Base-by-base conservation (phyloP, 768 basidiomycete genomes). In the Leucogyrophana mollusca region DNA sequence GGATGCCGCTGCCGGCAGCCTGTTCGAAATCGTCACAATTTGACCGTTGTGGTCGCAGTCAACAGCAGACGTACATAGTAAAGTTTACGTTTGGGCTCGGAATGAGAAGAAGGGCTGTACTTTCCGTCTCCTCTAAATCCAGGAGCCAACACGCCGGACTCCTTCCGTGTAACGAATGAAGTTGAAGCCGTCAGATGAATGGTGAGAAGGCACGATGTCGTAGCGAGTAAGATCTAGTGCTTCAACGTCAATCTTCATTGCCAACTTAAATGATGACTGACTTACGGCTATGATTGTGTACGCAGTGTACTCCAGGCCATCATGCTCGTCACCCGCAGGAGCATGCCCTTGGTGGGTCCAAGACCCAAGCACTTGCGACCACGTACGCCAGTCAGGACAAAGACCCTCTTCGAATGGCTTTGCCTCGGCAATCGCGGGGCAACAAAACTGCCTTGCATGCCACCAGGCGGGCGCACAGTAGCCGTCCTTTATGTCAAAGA, bases 1-100 rank as follows among this genome's bases (percentile, higher is more conserved):
- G 94, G 46, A 98, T 94, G 39, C 96, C 96, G 58, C 87, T 90
- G 16, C 96, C 96, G 16, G 93, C 92, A 9, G 96, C 92, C 87
- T 90, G 56, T 1, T 23, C 33, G 16, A 42, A 38, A 45, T 49
- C 41, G 50, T 53, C 36, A 34, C 54, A 51, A 44, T 42, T 59
- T 10, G 50, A 41, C 40, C 16, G 21, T 21, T 18, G 30, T 22
- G 9, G 9, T 16, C 33, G 34, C 13, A 10, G 20, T 20, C 13
- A n/a, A 16, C n/a, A 24, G 41, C 4, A 37, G 23, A 73, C 86
- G 22, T 65, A 90, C 92, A 60, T 92, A 96, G 70, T 89, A 94
- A 38, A 86, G 77, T 56, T 82, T 81, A 45, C 92, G 80, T 52
- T 75, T 82, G 23, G 60, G 50, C 20, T 67, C 61, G 17, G 62